phyloP scores from a whole-genome alignment of 352 stramenopile genomes.

The Phytophthora cryptogea region DNA sequence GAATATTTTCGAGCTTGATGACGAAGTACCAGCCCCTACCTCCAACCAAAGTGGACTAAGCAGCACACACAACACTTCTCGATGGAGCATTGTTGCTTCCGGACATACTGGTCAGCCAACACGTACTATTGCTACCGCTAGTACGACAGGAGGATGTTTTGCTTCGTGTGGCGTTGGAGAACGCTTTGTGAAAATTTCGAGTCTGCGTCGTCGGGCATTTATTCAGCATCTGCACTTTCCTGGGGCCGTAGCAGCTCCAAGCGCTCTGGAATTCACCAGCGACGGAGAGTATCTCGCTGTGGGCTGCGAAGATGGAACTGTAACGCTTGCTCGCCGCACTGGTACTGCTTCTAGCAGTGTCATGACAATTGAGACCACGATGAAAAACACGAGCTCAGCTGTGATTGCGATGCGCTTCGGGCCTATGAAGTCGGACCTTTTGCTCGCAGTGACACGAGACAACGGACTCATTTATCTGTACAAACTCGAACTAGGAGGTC shows the following conservation, averaged over 20 bases:
- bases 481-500: constrained; percentile 38
- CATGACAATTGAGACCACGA: constrained; percentile 43
- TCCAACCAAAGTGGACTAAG: neutral
- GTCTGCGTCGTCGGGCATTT: constrained; percentile 48
- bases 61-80: neutral
- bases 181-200: constrained; percentile 59
- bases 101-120: constrained; percentile 46
- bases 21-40: constrained; percentile 18
- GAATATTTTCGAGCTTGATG: constrained; percentile 59
- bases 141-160: constrained; percentile 45
- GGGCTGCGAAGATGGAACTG: constrained; percentile 59
- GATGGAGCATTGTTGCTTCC: constrained; percentile 47
- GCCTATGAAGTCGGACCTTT: constrained; percentile 22
- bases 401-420: constrained; percentile 54
- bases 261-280: constrained; percentile 45
- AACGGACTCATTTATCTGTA: constrained; percentile 83
- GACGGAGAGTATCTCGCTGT: constrained; percentile 56
- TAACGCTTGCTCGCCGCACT: constrained; percentile 40
- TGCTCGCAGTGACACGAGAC: constrained; percentile 53
- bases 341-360: constrained; percentile 27
- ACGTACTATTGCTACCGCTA: constrained; percentile 27
- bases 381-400: constrained; percentile 64
- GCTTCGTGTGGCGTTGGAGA: constrained; percentile 53
- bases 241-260: constrained; percentile 12
- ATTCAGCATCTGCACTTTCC: constrained; percentile 32